A percentile compares a stretch with the other conserved stretches of the same genome.
Evolutionary conservation across 495 filamentous ascomycete genomes (phyloP).

Genomic region (Neurospora sp.): DNA sequence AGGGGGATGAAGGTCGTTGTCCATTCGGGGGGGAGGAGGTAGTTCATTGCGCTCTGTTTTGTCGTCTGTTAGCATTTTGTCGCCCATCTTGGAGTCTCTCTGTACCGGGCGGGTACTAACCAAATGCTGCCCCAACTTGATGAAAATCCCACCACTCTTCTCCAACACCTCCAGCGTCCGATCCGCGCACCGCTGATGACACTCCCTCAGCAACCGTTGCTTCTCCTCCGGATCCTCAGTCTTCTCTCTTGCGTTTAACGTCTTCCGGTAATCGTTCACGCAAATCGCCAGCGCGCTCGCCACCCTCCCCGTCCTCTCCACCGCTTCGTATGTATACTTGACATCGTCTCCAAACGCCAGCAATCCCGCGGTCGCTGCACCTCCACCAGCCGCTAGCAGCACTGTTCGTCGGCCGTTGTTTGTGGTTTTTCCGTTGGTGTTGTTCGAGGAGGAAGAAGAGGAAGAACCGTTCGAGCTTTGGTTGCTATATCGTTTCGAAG

Average conservation of each 20-base stretch:
- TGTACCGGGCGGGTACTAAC: slow-evolving; percentile 20
- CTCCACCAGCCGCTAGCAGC: slow-evolving; percentile 26
- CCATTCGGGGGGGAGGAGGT: slow-evolving; percentile 90
- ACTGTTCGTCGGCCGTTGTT: slow-evolving; percentile 9
- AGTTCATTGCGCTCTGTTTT: slow-evolving; percentile 77
- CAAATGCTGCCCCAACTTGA: slow-evolving; percentile 94
- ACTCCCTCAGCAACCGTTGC: slow-evolving; percentile 59
- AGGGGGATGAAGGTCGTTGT: slow-evolving; percentile 92
- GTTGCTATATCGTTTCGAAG: not conserved
- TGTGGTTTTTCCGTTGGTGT: not conserved
- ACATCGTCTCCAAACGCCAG: slow-evolving; percentile 61
- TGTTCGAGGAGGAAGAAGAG: not conserved
- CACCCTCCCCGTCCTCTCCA: slow-evolving; percentile 71
- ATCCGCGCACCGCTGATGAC: slow-evolving; percentile 82
- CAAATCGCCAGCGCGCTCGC: slow-evolving; percentile 62
- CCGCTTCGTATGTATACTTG: slow-evolving; percentile 63
- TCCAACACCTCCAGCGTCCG: slow-evolving; percentile 81
- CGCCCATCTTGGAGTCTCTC: not conserved
- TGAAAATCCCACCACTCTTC: slow-evolving; percentile 94
- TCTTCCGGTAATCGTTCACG: slow-evolving; percentile 88
- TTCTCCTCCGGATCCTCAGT: slow-evolving; percentile 47
- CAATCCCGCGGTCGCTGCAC: slow-evolving; percentile 47
- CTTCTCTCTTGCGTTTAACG: slow-evolving; percentile 56
- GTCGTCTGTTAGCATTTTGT: slow-evolving; percentile 8
- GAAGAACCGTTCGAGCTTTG: slow-evolving; percentile 18